Evolutionary conservation across 352 stramenopile genomes (phyloP), one percentile per base, ranked within the genome.

Genomic region (Hyaloperonospora arabidopsidis): DNA sequence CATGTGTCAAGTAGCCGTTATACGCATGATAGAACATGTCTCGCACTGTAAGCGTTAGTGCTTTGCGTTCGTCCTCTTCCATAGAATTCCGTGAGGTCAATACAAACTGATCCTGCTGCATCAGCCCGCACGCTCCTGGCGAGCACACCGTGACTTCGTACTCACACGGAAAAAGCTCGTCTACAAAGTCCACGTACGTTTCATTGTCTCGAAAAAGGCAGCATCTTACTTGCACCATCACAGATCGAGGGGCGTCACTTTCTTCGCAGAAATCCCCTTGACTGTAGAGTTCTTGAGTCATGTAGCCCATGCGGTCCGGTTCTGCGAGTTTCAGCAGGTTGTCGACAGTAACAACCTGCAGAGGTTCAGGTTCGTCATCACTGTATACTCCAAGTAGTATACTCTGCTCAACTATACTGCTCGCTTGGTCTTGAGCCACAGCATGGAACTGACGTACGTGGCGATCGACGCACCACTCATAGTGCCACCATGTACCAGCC

Each of bases 21-120:
- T 95, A 95, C 23, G 80, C 87, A 55, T 96, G 87, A 52, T 93
- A 93, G 47, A 95, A 95, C 85, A 96, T 95, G 35, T 87, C 81
- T 21, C 78, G 78, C 60, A 93, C 84, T 3, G 76, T 93, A 34
- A 67, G 56, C 1, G 65, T 65, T 25, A 91, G 65, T 22, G 72
- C 70, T 22, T 63, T 53, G 1, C 68, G 72, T 52, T 90, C 79
- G 5, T 85, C 71, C 19, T 85, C 70, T 23, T 68, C 65, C 62
- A 88, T 76, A 25, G 45, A 63, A 14, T 64, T 68, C 32, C 73
- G 63, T 36, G 72, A 68, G 2, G 63, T 73, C 22, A 86, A 64
- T 14, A 79, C 73, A 63, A 87, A 87, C 63, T 85, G 71, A 47
- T 91, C 78, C 15, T 69, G 59, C 41, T 87, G 78, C 63, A 89